phyloP scores from a whole-genome alignment of 75 land plant genomes.

The Larix kaempferi region DNA sequence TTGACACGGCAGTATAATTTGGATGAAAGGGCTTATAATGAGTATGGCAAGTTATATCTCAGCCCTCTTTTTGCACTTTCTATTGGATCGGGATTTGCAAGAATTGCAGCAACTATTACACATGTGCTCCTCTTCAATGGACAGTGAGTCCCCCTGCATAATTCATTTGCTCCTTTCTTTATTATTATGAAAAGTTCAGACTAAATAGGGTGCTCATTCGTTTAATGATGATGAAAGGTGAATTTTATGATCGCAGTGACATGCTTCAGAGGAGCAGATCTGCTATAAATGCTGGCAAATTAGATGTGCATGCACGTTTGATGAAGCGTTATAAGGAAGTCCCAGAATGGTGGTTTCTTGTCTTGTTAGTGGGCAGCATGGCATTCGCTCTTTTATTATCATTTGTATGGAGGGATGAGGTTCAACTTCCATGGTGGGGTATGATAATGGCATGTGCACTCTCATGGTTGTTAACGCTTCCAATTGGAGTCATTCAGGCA shows the following conservation, averaged over 20 bases:
- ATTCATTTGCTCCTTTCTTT: not conserved
- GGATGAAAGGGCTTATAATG: constrained; percentile 59
- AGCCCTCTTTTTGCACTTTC: constrained; percentile 83
- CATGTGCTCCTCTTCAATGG: constrained; percentile 90
- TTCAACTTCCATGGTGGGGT: constrained; percentile 98
- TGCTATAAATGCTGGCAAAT: constrained; percentile 52
- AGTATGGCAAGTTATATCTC: constrained; percentile 71
- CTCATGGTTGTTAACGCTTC: constrained; percentile 79
- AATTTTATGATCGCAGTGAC: constrained; percentile 32
- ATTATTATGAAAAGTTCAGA: not conserved
- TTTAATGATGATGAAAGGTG: not conserved
- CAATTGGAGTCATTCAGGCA: constrained; percentile 94
- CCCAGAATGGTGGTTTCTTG: constrained; percentile 78
- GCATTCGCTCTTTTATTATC: constrained; percentile 49
- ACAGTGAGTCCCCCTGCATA: constrained; percentile 24
- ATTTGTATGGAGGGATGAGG: constrained; percentile 55
- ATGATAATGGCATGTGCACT: constrained; percentile 79
- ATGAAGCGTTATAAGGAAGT: constrained; percentile 79
- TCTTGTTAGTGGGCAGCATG: constrained; percentile 50
- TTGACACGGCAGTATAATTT: constrained; percentile 61
- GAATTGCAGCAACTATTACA: constrained; percentile 74
- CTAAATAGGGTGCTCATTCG: too few species aligned
- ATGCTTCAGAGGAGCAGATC: constrained; percentile 70
- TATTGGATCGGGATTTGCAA: constrained; percentile 83
- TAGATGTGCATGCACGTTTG: constrained; percentile 75